A percentile compares a stretch with the other conserved stretches of the same genome.
phyloP scores from a whole-genome alignment of 169 alveolate genomes.

The Eimeria mitis region DNA sequence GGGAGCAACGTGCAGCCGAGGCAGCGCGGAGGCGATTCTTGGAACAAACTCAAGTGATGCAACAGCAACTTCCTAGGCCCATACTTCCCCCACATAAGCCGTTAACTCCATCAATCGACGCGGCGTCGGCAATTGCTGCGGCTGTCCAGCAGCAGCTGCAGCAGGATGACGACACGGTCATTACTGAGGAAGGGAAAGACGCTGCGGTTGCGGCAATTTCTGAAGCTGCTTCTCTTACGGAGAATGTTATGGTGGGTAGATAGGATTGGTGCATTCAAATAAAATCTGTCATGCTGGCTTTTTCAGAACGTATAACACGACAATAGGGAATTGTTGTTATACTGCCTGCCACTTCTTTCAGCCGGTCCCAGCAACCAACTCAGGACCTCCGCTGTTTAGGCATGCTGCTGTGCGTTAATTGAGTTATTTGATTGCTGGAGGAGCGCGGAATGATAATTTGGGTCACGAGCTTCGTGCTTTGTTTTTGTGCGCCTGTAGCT shows the following conservation, averaged over 20 bases:
- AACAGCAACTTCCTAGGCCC: slow-evolving; percentile 69
- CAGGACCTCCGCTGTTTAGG: not conserved
- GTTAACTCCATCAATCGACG: slow-evolving; percentile 30
- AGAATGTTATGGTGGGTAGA: slow-evolving; percentile 42
- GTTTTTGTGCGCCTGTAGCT: not conserved
- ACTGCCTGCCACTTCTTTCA: not conserved
- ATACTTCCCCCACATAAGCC: slow-evolving; percentile 48
- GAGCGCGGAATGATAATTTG: not conserved
- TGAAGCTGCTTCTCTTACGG: slow-evolving; percentile 57
- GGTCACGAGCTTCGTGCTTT: not conserved
- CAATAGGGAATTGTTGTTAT: not conserved
- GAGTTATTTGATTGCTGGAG: not conserved
- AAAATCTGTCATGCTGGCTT: not conserved
- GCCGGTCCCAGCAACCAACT: not conserved
- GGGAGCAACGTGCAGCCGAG: slow-evolving; percentile 73
- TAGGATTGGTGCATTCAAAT: not conserved
- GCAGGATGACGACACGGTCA: slow-evolving; percentile 40
- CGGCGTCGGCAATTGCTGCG: slow-evolving; percentile 44
- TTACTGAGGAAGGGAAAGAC: slow-evolving; percentile 52
- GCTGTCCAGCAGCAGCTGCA: slow-evolving; percentile 72
- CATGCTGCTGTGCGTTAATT: not conserved
- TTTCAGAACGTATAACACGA: too few species aligned
- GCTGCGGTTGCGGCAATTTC: slow-evolving; percentile 66
- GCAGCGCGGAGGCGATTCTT: slow-evolving; percentile 52
- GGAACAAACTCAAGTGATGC: slow-evolving; percentile 73